Evolutionary conservation across 768 basidiomycete species (phyloP).

Genomic region (Naematelia aurantialba): DNA sequence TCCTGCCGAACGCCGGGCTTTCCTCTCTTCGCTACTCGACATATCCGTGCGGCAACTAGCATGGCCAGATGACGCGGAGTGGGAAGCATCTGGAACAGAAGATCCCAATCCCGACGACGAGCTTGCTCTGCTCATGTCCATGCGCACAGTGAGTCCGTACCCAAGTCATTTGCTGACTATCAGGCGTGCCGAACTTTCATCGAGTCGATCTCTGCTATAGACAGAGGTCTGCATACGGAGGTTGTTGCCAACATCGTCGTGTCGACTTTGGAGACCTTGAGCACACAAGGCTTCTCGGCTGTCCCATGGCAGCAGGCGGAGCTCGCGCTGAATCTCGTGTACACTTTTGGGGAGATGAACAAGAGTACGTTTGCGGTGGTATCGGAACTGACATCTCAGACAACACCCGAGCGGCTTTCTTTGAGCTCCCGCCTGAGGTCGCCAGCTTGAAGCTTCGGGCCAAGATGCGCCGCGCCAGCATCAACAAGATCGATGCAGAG

Average conservation of each 20-base stretch:
- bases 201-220: constrained; percentile 81
- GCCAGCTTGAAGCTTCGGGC: constrained; percentile 51
- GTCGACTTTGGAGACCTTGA: constrained; percentile 68
- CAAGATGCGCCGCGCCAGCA: constrained; percentile 32
- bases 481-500: constrained; percentile 27
- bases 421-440: constrained; percentile 68
- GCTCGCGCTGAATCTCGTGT: constrained; percentile 86
- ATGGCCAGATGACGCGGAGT: constrained; percentile 62
- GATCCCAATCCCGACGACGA: constrained; percentile 81
- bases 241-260: constrained; percentile 70
- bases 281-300: constrained; percentile 55
- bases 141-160: constrained; percentile 65
- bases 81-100: constrained; percentile 57
- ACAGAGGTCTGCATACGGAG: constrained; percentile 76
- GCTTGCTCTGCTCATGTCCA: constrained; percentile 70
- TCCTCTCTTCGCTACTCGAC: constrained; percentile 71
- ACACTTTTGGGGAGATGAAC: constrained; percentile 81
- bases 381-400: constrained; percentile 46
- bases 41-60: constrained; percentile 83
- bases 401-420: constrained; percentile 82
- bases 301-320: constrained; percentile 92
- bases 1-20: constrained; percentile 62
- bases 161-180: not conserved
- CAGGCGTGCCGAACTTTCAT: constrained; percentile 49
- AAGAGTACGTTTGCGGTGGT: constrained; percentile 61